These are phyloP conservation scores for Pouteria glomerata DNA, from an alignment of 148 eudicot species.

Conservation along the genomic window DNA sequence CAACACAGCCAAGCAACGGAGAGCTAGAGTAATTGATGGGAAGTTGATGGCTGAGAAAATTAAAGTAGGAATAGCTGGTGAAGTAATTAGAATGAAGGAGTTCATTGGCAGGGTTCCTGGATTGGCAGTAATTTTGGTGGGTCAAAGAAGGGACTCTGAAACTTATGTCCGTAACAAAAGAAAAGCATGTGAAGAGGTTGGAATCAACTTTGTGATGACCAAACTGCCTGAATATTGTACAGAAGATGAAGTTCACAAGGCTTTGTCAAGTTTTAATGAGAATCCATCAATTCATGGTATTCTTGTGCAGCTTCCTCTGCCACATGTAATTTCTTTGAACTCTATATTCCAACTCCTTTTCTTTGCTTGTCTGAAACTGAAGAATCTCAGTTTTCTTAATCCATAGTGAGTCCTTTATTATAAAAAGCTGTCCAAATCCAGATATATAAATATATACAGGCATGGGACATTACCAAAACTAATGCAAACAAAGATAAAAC, in stretches of 20 bases:
- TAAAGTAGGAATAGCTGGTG: conserved; percentile 45
- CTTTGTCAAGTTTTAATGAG: conserved; percentile 42
- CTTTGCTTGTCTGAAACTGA: not conserved
- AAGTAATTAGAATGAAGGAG: conserved; percentile 60
- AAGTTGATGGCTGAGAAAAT: conserved; percentile 60
- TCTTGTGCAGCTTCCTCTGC: conserved; percentile 88
- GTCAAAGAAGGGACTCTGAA: conserved; percentile 62
- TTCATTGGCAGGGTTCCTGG: conserved; percentile 63
- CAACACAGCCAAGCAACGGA: conserved; percentile 34
- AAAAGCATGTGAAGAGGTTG: conserved; percentile 67
- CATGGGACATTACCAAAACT: not conserved
- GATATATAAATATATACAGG: not conserved
- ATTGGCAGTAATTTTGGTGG: conserved; percentile 71
- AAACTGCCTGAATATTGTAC: conserved; percentile 52
- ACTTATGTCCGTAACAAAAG: conserved; percentile 74
- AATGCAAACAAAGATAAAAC: not conserved
- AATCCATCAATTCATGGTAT: conserved; percentile 68
- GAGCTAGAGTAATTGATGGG: conserved; percentile 68
- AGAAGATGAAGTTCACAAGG: conserved; percentile 47
- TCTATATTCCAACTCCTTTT: not conserved
- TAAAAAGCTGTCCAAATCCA: not conserved
- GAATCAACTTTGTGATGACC: conserved; percentile 46
- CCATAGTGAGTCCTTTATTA: not conserved
- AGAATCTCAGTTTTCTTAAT: not conserved
- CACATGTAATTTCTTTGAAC: conserved; percentile 41